Evolutionary conservation across 2,329 filamentous ascomycete genomes (phyloP).

Genomic region (Arthrobotrys conoides): DNA sequence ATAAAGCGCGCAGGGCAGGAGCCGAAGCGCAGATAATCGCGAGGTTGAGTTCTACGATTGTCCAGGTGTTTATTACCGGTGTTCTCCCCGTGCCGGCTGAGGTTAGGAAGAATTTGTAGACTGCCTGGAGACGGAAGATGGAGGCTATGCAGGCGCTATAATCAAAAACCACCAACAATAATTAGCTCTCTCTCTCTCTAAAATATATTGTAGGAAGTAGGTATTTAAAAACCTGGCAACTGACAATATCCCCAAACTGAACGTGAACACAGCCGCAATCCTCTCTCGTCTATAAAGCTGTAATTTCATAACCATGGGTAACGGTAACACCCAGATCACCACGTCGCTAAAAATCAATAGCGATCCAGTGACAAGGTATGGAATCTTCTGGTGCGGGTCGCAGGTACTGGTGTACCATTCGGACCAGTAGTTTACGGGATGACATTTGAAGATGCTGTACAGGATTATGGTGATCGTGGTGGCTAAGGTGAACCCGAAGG

Average conservation of each 20-base stretch:
- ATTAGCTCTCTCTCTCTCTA: too few relatives aligned
- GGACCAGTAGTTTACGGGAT: conserved; percentile 47
- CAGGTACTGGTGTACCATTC: conserved; percentile 57
- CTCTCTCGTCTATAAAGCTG: conserved; percentile 52
- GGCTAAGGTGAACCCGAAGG: conserved; percentile 34
- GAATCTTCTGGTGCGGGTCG: conserved; percentile 38
- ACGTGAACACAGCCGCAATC: conserved; percentile 54
- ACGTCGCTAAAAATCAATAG: conserved; percentile 52
- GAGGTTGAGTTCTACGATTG: conserved; percentile 57
- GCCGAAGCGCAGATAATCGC: conserved; percentile 58
- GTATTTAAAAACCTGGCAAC: background rate
- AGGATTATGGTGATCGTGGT: conserved; percentile 27
- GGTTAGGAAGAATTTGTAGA: conserved; percentile 54
- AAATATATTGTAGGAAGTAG: too few relatives aligned
- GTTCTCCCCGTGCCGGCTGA: conserved; percentile 44
- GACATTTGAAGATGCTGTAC: conserved; percentile 50
- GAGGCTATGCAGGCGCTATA: conserved; percentile 53
- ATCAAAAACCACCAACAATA: background rate
- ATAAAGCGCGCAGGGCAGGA: conserved; percentile 52
- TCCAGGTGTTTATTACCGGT: conserved; percentile 56
- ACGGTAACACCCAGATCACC: conserved; percentile 55
- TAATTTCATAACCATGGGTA: conserved; percentile 48
- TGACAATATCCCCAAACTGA: conserved; percentile 59
- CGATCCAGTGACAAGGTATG: conserved; percentile 49
- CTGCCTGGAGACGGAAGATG: conserved; percentile 47